Percentiles rank a stretch among this genome's conserved stretches.
These are phyloP conservation scores for Colletotrichum tamarilloi DNA, from an alignment of 2,329 filamentous ascomycete genomes.

Conservation along the genomic window DNA sequence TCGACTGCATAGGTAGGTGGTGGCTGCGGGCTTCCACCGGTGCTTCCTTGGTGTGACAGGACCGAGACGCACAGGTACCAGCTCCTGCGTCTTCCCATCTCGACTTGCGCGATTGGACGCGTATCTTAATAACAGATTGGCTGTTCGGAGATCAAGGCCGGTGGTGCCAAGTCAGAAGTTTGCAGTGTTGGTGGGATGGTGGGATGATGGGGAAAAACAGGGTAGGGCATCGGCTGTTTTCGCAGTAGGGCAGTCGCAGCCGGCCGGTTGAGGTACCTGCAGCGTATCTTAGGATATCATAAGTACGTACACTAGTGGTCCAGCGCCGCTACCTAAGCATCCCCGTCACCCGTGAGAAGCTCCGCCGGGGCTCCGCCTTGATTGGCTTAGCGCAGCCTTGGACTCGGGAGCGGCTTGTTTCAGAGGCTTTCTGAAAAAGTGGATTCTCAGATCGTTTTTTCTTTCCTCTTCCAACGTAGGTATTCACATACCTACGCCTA, in stretches of 20 bases:
- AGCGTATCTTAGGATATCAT: too few relatives aligned
- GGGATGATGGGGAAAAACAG: neutral
- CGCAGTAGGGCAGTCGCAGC: neutral
- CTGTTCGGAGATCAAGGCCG: neutral
- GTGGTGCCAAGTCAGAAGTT: neutral
- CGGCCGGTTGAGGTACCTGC: neutral
- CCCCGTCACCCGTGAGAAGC: neutral
- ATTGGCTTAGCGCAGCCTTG: neutral
- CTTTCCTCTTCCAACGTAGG: neutral
- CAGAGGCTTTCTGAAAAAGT: conserved; percentile 7
- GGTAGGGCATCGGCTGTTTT: neutral
- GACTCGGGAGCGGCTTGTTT: conserved; percentile 30
- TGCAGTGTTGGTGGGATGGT: neutral
- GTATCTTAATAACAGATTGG: neutral
- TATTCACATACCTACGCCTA: too few relatives aligned
- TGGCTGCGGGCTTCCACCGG: conserved; percentile 3
- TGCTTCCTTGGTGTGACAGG: conserved; percentile 8
- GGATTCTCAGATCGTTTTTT: neutral
- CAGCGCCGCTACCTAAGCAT: neutral
- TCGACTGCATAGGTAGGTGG: neutral
- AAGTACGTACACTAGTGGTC: neutral
- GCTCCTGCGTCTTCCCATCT: neutral
- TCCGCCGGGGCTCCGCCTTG: neutral
- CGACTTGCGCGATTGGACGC: neutral
- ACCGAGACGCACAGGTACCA: conserved; percentile 7